Evolutionary conservation across 495 filamentous ascomycete genomes (phyloP).

Genomic region (Hypoxylon lienhwacheense): DNA sequence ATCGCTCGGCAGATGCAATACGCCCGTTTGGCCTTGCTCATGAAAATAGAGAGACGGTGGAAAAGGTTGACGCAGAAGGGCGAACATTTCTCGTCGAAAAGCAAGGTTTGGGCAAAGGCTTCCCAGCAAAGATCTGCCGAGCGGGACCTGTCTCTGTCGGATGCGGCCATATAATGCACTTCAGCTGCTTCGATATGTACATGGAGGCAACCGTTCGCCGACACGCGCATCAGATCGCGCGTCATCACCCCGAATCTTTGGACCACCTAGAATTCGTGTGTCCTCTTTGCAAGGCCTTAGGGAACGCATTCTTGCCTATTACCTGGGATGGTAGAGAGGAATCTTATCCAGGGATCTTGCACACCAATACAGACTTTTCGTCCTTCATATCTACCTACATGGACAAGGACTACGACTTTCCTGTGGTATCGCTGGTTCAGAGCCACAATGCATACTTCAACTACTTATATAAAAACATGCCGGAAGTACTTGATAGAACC

Average conservation of each 20-base stretch:
- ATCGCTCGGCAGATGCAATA: slow-evolving; percentile 76
- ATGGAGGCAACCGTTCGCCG: slow-evolving; percentile 76
- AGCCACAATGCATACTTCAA: slow-evolving; percentile 63
- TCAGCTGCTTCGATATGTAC: slow-evolving; percentile 90
- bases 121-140: slow-evolving; percentile 64
- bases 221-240: slow-evolving; percentile 87
- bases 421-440: slow-evolving; percentile 47
- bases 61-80: slow-evolving; percentile 72
- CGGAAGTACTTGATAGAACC: slow-evolving; percentile 62
- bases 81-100: slow-evolving; percentile 69
- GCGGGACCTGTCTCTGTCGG: slow-evolving; percentile 85
- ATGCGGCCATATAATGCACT: slow-evolving; percentile 99
- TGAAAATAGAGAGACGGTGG: slow-evolving; percentile 76
- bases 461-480: slow-evolving; percentile 63
- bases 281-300: slow-evolving; percentile 95
- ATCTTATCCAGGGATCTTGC: slow-evolving; percentile 68
- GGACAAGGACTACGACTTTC: slow-evolving; percentile 40
- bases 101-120: slow-evolving; percentile 86
- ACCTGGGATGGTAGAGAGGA: slow-evolving; percentile 94
- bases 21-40: slow-evolving; percentile 89
- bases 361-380: slow-evolving; percentile 60
- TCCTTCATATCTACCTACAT: slow-evolving; percentile 59
- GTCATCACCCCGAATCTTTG: slow-evolving; percentile 83
- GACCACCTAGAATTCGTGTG: slow-evolving; percentile 87
- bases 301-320: slow-evolving; percentile 93